Evolutionary conservation across 2,329 filamentous ascomycete genomes (phyloP), one percentile per base, ranked within the genome.

Genomic region (Paracoccidioides brasiliensis): DNA sequence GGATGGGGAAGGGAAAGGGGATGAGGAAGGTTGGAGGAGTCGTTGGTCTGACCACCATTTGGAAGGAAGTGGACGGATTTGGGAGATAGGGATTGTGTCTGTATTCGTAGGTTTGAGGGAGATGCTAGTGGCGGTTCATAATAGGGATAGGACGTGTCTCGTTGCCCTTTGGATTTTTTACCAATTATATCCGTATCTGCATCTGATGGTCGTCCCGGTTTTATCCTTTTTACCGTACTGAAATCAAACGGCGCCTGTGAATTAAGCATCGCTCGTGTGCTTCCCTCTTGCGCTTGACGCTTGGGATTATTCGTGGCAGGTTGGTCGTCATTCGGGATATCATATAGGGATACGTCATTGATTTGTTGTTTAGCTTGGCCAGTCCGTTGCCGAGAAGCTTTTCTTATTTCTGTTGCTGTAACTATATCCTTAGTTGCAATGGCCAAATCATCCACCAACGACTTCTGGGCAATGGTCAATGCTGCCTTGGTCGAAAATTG

Each of bases 401-500:
- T n/a, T 5, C 30, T 43, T 8, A 5, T 8, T 42, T 30, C 8
- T 9, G 49, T 15, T 10, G 28, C 9, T 15, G 22, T 22, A 7
- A 7, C 15, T 38, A 22, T 33, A 15, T 44, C 49, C 46, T 56
- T 61, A 5, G 56, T 60, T 4, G 66, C 66, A 30, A 65, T 72
- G 8, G 64, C 60, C 8, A 73, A 51, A 45, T 71, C 70, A 28
- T 70, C 65, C 51, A 72, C 69, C 33, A 73, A 71, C 1, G 69
- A 70, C 35, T 62, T 66, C 54, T 72, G 71, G 5, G 71, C 71
- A 42, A 67, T 66, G 2, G 67, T 56, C 30, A 72, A 57, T 14
- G 71, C 71, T 30, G 69, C 69, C 55, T 74, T 72, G 0, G 72
- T 74, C 0, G 71, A 72, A 32, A 72, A 61, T 10, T 70, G 64